phyloP scores from a whole-genome alignment of 2,329 filamentous ascomycete species.

The Chrysoporthe austroafricana region DNA sequence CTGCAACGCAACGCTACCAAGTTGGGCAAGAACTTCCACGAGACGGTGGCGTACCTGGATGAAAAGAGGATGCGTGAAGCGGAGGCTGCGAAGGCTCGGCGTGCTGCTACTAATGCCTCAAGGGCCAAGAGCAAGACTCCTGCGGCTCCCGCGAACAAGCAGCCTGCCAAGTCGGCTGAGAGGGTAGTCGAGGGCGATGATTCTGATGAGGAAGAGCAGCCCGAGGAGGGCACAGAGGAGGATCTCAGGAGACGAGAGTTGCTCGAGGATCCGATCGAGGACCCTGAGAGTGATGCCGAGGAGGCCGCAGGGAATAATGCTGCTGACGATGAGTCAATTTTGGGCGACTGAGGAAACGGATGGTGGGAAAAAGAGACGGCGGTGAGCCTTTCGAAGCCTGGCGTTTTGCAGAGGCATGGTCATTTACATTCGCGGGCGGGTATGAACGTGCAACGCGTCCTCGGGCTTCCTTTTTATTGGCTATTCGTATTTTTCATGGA shows the following conservation, averaged over 20 bases:
- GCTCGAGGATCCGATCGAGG: constrained; percentile 50
- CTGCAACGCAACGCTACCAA: constrained; percentile 79
- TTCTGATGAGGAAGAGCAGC: constrained; percentile 45
- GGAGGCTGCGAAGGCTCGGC: constrained; percentile 45
- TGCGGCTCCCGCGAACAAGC: constrained; percentile 37
- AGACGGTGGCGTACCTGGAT: constrained; percentile 81
- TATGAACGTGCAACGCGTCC: constrained; percentile 4
- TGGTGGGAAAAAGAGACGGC: neutral
- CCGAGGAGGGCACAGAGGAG: constrained; percentile 63
- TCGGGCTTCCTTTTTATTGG: neutral
- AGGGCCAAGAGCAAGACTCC: constrained; percentile 45
- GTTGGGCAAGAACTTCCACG: constrained; percentile 83
- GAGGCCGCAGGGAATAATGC: constrained; percentile 43
- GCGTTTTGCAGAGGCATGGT: constrained; percentile 25
- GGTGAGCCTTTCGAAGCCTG: constrained; percentile 20
- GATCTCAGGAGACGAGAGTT: constrained; percentile 60
- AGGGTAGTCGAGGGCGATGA: constrained; percentile 49
- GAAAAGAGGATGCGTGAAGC: constrained; percentile 61
- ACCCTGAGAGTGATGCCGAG: constrained; percentile 42
- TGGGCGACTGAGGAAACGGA: constrained; percentile 46
- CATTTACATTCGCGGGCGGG: constrained; percentile 1
- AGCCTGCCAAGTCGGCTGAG: constrained; percentile 49
- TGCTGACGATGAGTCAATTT: constrained; percentile 49
- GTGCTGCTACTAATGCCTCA: constrained; percentile 28
- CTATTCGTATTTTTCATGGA: neutral